Conservation (phyloP, 441 rosid species). For the Corymbia calophylla region DNA sequence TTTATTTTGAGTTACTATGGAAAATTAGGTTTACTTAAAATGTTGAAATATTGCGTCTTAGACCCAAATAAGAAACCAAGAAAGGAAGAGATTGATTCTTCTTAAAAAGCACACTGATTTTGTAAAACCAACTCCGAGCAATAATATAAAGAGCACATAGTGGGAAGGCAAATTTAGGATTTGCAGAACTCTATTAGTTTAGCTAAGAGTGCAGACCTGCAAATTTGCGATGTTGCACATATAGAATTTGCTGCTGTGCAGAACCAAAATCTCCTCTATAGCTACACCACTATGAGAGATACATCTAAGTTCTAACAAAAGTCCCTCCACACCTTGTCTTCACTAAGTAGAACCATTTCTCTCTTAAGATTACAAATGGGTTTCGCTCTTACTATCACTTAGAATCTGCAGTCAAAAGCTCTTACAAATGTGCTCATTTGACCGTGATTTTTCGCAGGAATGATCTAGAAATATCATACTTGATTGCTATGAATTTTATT, state of each 20-base stretch:
- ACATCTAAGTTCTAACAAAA: not conserved
- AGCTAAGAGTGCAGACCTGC: not conserved
- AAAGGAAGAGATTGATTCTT: not conserved
- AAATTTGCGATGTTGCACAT: not conserved
- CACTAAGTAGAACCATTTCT: not conserved
- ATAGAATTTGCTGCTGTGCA: not conserved
- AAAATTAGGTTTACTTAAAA: not conserved
- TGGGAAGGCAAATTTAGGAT: not conserved
- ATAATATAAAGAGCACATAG: not conserved
- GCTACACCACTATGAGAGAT: not conserved
- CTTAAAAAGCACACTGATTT: not conserved
- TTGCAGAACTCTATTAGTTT: not conserved
- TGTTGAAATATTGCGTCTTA: not conserved
- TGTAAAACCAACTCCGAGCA: not conserved
- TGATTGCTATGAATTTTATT: not conserved
- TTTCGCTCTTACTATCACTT: not conserved
- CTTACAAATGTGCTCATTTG: not conserved
- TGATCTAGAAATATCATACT: not conserved
- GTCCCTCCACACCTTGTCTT: not conserved
- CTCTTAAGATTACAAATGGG: not conserved
- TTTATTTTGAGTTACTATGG: not conserved
- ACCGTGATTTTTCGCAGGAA: not conserved
- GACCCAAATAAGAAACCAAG: not conserved
- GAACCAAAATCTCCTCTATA: not conserved
- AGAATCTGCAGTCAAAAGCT: not conserved